These are phyloP conservation scores for Micractinium sp. DNA, from an alignment of 139 green algal genomes.

Conservation along the genomic window DNA sequence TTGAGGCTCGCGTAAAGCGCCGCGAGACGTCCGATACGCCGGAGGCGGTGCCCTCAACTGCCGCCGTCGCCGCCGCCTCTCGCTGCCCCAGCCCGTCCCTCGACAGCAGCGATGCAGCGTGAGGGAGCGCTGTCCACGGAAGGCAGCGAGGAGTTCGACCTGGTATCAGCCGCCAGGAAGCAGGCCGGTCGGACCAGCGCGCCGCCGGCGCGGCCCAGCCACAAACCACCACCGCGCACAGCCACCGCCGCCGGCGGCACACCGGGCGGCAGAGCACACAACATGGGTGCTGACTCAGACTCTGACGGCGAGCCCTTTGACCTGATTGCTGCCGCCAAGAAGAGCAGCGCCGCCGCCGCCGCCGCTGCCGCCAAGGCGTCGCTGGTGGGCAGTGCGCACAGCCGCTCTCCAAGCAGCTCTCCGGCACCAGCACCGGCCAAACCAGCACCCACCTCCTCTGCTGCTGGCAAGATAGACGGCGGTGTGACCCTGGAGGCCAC, in stretches of 20 bases:
- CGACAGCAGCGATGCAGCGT: not conserved
- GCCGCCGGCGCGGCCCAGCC: not conserved
- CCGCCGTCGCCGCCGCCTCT: not conserved
- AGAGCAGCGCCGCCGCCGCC: not conserved
- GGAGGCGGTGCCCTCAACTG: not conserved
- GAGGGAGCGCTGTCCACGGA: not conserved
- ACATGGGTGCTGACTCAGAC: not conserved
- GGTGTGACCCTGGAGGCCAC: too few relatives aligned
- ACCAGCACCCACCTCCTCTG: too few relatives aligned
- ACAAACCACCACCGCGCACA: not conserved
- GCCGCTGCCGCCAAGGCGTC: not conserved
- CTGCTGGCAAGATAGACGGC: too few relatives aligned
- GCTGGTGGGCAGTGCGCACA: not conserved
- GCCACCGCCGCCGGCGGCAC: not conserved
- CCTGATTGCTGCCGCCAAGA: slow-evolving; percentile 11
- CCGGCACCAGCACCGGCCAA: not conserved
- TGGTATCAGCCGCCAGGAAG: not conserved
- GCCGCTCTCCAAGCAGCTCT: too few relatives aligned
- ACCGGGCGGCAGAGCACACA: not conserved
- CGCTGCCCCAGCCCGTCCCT: not conserved
- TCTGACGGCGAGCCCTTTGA: slow-evolving; percentile 1
- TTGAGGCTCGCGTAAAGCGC: too few relatives aligned
- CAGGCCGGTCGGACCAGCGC: not conserved
- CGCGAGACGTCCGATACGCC: too few relatives aligned
- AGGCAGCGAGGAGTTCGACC: not conserved